These are phyloP conservation scores for Aspergillus diversus DNA, from an alignment of 495 filamentous ascomycete species.

Conservation along the genomic window DNA sequence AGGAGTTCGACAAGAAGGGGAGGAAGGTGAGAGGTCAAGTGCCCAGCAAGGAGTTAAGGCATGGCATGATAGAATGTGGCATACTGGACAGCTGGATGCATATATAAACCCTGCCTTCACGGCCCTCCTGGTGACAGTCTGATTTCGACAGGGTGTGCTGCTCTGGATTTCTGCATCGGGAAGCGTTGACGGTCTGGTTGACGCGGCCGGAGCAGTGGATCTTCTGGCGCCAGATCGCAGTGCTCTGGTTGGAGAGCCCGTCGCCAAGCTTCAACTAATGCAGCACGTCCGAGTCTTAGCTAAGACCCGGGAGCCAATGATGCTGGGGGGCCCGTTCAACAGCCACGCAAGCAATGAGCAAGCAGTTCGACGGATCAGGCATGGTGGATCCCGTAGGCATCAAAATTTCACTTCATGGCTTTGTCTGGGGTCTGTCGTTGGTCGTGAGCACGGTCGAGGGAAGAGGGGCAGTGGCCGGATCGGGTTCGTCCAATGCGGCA, in stretches of 20 bases:
- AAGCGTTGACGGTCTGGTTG: not conserved
- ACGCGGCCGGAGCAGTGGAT: slow-evolving; percentile 24
- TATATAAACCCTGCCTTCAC: not conserved
- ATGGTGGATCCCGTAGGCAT: slow-evolving; percentile 5
- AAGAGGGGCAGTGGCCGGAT: not conserved
- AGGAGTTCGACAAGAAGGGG: not conserved
- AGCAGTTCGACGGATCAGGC: slow-evolving; percentile 11
- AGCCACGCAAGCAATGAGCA: slow-evolving; percentile 22
- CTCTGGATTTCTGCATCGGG: slow-evolving; percentile 10
- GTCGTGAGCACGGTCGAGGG: not conserved
- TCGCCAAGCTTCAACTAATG: slow-evolving; percentile 33
- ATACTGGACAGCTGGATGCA: slow-evolving; percentile 3
- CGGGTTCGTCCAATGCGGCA: not conserved
- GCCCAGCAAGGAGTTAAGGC: slow-evolving; percentile 1
- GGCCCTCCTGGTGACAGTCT: slow-evolving; percentile 3
- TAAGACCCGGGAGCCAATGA: slow-evolving; percentile 6
- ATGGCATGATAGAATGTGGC: slow-evolving; percentile 2
- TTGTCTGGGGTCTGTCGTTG: not conserved
- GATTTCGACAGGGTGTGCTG: not conserved
- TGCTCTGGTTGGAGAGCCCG: not conserved
- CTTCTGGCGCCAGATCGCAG: not conserved
- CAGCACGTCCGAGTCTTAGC: slow-evolving; percentile 23
- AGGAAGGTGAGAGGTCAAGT: not conserved
- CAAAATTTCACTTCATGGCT: slow-evolving; percentile 2
- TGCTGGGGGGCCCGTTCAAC: not conserved